A percentile compares a stretch with the other conserved stretches of the same genome.
Evolutionary conservation across 2,329 filamentous ascomycete genomes (phyloP).

Genomic region (Tolypocladium album): DNA sequence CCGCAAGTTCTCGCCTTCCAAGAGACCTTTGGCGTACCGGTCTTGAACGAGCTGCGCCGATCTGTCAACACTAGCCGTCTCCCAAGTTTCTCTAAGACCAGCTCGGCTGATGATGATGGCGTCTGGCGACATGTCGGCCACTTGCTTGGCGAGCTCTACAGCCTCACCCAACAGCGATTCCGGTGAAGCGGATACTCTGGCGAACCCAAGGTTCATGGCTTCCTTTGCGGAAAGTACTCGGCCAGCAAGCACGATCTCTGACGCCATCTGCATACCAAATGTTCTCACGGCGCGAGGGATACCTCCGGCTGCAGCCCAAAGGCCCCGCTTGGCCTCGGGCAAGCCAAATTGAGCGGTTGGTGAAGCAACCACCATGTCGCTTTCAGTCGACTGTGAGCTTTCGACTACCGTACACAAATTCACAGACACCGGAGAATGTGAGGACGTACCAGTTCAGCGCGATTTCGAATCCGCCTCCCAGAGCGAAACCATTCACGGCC

Average conservation of each 20-base stretch:
- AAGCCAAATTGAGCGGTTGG: constrained; percentile 39
- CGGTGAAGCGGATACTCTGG: constrained; percentile 26
- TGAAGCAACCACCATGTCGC: constrained; percentile 42
- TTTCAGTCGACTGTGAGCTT: constrained; percentile 11
- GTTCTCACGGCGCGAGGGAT: constrained; percentile 38
- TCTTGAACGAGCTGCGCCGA: constrained; percentile 28
- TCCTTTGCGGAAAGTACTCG: constrained; percentile 32
- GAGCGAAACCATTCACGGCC: constrained; percentile 45
- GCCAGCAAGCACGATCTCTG: constrained; percentile 38
- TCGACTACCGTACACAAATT: neutral
- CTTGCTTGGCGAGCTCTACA: constrained; percentile 20
- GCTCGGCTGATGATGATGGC: constrained; percentile 28
- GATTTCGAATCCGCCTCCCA: constrained; percentile 48
- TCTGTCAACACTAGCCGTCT: constrained; percentile 27
- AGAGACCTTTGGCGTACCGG: constrained; percentile 25
- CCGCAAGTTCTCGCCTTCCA: constrained; percentile 34
- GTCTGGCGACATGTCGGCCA: constrained; percentile 23
- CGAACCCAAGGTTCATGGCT: constrained; percentile 5
- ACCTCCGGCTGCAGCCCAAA: constrained; percentile 41
- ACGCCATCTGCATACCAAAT: constrained; percentile 32
- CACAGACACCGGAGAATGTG: neutral
- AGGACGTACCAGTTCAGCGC: constrained; percentile 37
- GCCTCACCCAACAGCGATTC: constrained; percentile 25
- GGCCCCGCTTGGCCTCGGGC: constrained; percentile 42
- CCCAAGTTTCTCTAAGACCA: constrained; percentile 26